A percentile compares a stretch with the other conserved stretches of the same genome.
These are phyloP conservation scores for Neurospora sp. DNA, from an alignment of 495 filamentous ascomycete genomes.

Conservation along the genomic window DNA sequence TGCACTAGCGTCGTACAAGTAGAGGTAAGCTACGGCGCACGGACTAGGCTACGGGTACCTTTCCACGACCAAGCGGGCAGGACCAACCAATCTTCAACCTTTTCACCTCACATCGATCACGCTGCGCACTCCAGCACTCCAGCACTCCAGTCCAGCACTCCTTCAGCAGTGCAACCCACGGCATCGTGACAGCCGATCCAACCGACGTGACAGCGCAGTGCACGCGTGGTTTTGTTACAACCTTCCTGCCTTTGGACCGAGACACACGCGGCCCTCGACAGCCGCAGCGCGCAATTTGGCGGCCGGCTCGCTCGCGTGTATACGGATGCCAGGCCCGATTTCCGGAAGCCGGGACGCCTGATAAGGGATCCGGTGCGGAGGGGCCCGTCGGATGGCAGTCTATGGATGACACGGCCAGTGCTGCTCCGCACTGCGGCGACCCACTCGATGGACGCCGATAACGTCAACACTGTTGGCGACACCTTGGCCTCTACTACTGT, in stretches of 20 bases:
- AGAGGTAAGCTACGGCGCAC: background rate
- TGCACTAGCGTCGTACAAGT: background rate
- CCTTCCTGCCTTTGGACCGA: background rate
- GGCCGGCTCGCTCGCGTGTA: background rate
- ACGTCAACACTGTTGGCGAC: background rate
- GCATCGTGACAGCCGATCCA: background rate
- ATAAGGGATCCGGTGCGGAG: background rate
- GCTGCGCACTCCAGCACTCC: background rate
- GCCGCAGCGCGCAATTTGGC: background rate
- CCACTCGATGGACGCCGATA: background rate
- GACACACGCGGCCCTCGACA: background rate
- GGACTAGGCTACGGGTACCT: background rate
- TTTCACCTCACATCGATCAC: background rate
- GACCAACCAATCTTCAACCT: background rate
- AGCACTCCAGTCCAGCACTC: background rate
- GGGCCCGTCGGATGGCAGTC: background rate
- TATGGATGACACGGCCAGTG: background rate
- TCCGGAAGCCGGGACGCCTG: background rate
- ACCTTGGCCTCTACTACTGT: background rate
- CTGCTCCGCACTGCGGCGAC: background rate
- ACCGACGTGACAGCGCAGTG: background rate
- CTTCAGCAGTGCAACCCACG: background rate
- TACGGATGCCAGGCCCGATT: background rate
- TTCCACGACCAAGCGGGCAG: background rate
- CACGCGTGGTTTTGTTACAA: background rate